Evolutionary conservation across 2,329 filamentous ascomycete species (phyloP).

Genomic region (Arachnomyces sp.): DNA sequence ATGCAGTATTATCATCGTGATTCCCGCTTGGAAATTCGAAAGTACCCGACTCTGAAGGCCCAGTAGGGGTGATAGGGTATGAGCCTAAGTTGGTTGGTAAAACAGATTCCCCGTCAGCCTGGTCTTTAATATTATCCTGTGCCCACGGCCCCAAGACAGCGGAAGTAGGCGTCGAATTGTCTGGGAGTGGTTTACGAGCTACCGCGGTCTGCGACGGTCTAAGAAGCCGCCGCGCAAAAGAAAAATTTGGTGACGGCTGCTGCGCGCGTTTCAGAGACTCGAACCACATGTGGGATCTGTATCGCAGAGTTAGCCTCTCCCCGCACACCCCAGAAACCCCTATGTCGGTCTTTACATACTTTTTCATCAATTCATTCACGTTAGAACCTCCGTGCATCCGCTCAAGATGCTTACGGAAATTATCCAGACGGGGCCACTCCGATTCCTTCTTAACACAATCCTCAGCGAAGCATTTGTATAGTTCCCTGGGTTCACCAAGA

Average conservation of each 20-base stretch:
- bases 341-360: slow-evolving; percentile 32
- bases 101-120: no score
- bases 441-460: slow-evolving; percentile 56
- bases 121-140: no score
- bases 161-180: no score
- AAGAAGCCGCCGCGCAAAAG: no score
- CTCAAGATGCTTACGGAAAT: slow-evolving; percentile 71
- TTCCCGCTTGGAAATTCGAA: no score
- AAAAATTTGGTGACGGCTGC: slow-evolving; percentile 6
- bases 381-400: slow-evolving; percentile 54
- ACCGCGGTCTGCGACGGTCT: background rate
- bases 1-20: no score
- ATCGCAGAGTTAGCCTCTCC: slow-evolving; percentile 11
- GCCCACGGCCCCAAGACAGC: no score
- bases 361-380: slow-evolving; percentile 37
- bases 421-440: slow-evolving; percentile 72
- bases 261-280: slow-evolving; percentile 18
- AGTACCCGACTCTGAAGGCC: no score
- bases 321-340: background rate
- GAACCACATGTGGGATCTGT: slow-evolving; percentile 30
- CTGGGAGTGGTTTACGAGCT: no score
- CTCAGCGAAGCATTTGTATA: slow-evolving; percentile 52
- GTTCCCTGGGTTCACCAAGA: slow-evolving; percentile 39
- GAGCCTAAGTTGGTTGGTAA: no score
- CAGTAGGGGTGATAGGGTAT: no score